Evolutionary conservation across 495 filamentous ascomycete species (phyloP), one percentile per base, ranked within the genome.

Genomic region (Oleoguttula mirabilis): DNA sequence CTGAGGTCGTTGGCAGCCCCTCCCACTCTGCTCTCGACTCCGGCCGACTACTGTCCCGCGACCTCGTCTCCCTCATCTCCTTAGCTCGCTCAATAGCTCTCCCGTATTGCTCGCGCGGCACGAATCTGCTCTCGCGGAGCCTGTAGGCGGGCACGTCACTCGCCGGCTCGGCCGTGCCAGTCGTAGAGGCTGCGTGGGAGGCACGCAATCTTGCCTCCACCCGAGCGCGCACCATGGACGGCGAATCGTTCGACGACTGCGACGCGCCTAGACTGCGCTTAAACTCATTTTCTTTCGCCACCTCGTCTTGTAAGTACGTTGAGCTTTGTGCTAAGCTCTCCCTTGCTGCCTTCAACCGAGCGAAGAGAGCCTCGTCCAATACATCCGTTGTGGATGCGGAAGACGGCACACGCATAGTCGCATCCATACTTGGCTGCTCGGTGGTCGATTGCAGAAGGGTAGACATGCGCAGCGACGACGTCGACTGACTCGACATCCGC

Each of bases 81-180:
- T 51, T 53, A 10, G 39, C 43, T 0, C 35, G 48, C 25, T 39
- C 30, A 15, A 44, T 41, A 11, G 56, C 56, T 19, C 50, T 48
- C 11, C 57, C 59, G 34, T 65, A 65, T 11, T 55, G 36, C 32
- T 65, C 59, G 4, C 54, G 41, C 12, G 60, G 55, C 2, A 66
- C 55, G 31, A 66, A 64, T 15, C 42, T 57, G 44, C 50, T 56
- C 17, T 46, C 46, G 8, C 62, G 48, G 17, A 35, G 21, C 11
- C 55, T 31, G 24, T 53, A 43, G 24, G 38, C 45, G 15, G 54
- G 56, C 10, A 54, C 41, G 31, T 51, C 30, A 3, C 10, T 10
- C 27, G 20, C 20, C 11, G 14, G 1, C 22, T 12, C n/a, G 3
- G n/a, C 14, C 2, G n/a, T 17, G n/a, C 21, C 12, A 12, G 21